phyloP scores from a whole-genome alignment of 805 yeast species.

The Schizosaccharomyces osmophilus region DNA sequence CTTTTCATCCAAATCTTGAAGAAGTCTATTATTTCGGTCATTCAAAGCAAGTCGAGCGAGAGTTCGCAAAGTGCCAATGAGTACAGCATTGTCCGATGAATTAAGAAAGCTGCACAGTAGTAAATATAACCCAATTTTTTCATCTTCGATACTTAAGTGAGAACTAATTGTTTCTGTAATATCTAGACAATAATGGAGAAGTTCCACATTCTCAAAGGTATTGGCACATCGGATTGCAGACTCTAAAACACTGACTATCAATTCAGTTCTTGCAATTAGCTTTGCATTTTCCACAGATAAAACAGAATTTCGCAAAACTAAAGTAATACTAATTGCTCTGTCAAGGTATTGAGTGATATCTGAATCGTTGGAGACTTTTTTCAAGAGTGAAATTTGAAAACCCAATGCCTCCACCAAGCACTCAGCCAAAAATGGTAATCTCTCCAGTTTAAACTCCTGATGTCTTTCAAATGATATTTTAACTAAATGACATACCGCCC shows the following conservation, averaged over 20 bases:
- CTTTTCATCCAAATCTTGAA: slow-evolving; percentile 18
- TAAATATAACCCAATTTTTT: slow-evolving; percentile 43
- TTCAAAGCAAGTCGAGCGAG: slow-evolving; percentile 57
- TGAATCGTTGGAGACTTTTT: slow-evolving; percentile 1
- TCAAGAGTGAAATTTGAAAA: slow-evolving; percentile 9
- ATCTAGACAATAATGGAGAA: slow-evolving; percentile 45
- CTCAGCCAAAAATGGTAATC: slow-evolving; percentile 16
- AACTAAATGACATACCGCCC: slow-evolving; percentile 37
- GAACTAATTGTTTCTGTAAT: slow-evolving; percentile 53
- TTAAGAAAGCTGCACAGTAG: slow-evolving; percentile 28
- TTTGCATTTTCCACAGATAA: slow-evolving; percentile 71
- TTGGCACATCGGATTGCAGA: slow-evolving; percentile 14
- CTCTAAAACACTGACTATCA: slow-evolving; percentile 25
- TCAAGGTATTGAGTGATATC: slow-evolving; percentile 8
- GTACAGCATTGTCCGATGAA: slow-evolving; percentile 38
- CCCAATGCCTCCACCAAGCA: slow-evolving; percentile 21
- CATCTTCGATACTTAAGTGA: slow-evolving; percentile 56
- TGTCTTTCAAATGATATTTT: slow-evolving; percentile 25
- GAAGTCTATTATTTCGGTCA: slow-evolving; percentile 27
- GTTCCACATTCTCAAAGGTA: slow-evolving; percentile 24
- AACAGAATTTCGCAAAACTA: slow-evolving; percentile 55
- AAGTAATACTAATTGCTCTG: slow-evolving; percentile 24
- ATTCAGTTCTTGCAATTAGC: slow-evolving; percentile 31
- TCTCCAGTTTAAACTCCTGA: slow-evolving; percentile 23
- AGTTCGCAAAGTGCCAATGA: slow-evolving; percentile 48